Evolutionary conservation across 805 yeast species (phyloP), one percentile per base, ranked within the genome.

Genomic region (Schwanniomyces polymorphus): DNA sequence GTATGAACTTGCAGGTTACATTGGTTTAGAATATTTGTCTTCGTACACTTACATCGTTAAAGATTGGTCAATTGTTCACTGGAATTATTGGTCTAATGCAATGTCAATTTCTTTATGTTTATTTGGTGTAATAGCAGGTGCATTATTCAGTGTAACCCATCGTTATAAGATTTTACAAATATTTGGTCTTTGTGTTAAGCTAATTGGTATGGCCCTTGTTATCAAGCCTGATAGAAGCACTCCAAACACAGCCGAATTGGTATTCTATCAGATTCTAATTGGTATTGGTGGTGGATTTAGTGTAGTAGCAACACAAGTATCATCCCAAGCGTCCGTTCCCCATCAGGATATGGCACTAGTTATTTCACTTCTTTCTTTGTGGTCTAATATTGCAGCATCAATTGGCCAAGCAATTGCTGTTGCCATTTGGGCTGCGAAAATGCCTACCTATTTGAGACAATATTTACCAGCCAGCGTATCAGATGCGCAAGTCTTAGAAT

Each of bases 281-380:
- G 70, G 75, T 50, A 60, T 71, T 38, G 78, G 72, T 28, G 78
- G 74, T 52, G 71, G 75, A 33, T 63, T 63, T 42, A 56, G 66
- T 16, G 68, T 61, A 40, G 57, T 70, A 46, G 72, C 70, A 38
- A 57, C 73, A 6, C 61, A 59, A 43, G 64, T 70, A 17, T 67
- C 75, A 6, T 62, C 25, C 3, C 38, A 34, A 34, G 38, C 74
- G 3, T 65, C 75, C 16, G 76, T 74, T 27, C 72, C 72, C 38
- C 70, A 66, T 50, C 71, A 70, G 42, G 75, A 70, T 56, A 60
- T 70, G 46, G 71, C 78, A n/a, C 54, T 67, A 49, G 65, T 67
- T 46, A 67, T 74, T 40, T 61, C 75, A 0, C 42, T 74, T 18
- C 48, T 72, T 33, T 56, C 62, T 14, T 55, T 73, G 41, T 65